Conservation (phyloP, 169 alveolate species). For the Besnoitia besnoiti region DNA sequence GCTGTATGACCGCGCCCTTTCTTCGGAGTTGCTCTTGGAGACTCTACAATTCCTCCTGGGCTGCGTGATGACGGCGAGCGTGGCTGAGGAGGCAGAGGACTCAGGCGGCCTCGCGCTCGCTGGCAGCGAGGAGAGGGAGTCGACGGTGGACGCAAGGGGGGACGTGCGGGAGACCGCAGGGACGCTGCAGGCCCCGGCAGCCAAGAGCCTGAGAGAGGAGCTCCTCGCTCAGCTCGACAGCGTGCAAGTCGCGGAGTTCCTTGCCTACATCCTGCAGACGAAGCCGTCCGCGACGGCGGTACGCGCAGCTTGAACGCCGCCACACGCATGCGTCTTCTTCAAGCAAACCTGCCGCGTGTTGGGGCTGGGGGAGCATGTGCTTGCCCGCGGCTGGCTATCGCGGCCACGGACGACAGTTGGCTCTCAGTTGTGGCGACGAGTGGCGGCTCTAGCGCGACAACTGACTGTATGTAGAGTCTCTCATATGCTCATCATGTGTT, state of each 20-base stretch:
- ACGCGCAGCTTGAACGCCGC: too few species aligned
- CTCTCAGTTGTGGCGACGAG: too few species aligned
- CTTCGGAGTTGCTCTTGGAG: slow-evolving; percentile 31
- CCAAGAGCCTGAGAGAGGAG: neutral
- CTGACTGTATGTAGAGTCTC: too few species aligned
- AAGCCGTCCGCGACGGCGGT: slow-evolving; percentile 27
- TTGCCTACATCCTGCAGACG: slow-evolving; percentile 23
- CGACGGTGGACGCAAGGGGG: neutral
- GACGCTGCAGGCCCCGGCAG: neutral
- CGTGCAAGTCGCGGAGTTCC: slow-evolving; percentile 35
- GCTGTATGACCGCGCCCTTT: slow-evolving; percentile 44
- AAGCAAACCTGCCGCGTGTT: too few species aligned
- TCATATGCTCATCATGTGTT: too few species aligned
- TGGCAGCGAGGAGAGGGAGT: neutral
- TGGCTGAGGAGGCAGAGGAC: neutral
- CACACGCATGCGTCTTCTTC: too few species aligned
- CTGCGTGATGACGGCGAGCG: slow-evolving; percentile 6
- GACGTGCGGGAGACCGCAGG: neutral
- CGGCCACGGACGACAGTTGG: too few species aligned
- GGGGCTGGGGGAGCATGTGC: neutral
- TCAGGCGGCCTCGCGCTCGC: neutral
- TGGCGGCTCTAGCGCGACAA: too few species aligned
- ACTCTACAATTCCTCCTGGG: slow-evolving; percentile 54
- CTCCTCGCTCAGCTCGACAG: neutral
- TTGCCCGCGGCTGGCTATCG: neutral